A percentile compares a stretch with the other conserved stretches of the same genome.
Evolutionary conservation across 192 early-diverging fungal genomes (phyloP).

Genomic region (Entomortierella beljakovae): DNA sequence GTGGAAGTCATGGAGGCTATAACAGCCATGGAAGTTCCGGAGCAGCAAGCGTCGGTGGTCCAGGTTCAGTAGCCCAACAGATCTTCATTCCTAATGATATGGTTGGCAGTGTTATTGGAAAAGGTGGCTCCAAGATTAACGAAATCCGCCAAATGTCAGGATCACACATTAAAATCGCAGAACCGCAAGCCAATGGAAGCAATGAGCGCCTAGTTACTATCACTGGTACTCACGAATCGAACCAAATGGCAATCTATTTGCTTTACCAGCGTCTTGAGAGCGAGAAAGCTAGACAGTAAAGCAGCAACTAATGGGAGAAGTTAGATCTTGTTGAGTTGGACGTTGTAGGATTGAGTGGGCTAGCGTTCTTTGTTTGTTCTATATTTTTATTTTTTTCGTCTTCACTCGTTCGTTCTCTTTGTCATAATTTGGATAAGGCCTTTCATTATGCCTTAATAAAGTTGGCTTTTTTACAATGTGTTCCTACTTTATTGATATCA

Average conservation of each 20-base stretch:
- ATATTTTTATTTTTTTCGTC: too few relatives aligned
- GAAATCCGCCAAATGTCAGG: constrained; percentile 84
- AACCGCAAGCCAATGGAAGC: constrained; percentile 67
- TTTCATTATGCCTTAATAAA: too few relatives aligned
- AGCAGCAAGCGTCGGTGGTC: constrained; percentile 21
- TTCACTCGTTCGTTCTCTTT: too few relatives aligned
- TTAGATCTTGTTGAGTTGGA: too few relatives aligned
- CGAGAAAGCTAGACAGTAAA: constrained; percentile 69
- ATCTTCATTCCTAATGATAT: constrained; percentile 75
- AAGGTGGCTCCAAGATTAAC: constrained; percentile 85
- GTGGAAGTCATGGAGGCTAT: constrained; percentile 18
- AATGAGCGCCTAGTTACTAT: constrained; percentile 92
- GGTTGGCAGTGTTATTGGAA: constrained; percentile 96
- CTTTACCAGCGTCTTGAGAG: constrained; percentile 89
- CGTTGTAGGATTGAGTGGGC: too few relatives aligned
- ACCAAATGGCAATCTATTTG: constrained; percentile 93
- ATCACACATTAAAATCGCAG: constrained; percentile 90
- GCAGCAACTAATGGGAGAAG: too few relatives aligned
- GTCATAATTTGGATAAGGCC: too few relatives aligned
- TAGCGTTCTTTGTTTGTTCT: too few relatives aligned
- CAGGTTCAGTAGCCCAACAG: constrained; percentile 65
- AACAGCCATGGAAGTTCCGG: constrained; percentile 5
- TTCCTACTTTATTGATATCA: too few relatives aligned
- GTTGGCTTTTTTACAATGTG: too few relatives aligned
- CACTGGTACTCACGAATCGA: constrained; percentile 86